phyloP scores from a whole-genome alignment of 75 land plant genomes.

The Larix kaempferi region DNA sequence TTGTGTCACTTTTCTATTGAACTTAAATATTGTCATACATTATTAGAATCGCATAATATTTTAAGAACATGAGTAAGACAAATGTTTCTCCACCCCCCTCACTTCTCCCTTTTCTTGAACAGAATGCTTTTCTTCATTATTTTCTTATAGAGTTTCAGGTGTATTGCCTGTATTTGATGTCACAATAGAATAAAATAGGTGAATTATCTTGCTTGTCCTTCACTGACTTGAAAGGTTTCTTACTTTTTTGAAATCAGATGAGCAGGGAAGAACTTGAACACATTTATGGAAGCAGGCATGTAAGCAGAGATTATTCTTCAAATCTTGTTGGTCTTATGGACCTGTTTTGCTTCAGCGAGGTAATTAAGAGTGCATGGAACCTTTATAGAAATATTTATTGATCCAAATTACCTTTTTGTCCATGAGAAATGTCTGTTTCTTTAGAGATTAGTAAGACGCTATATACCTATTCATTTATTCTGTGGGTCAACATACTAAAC shows the following conservation, averaged over 20 bases:
- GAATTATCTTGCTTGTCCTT: background rate
- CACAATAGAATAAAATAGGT: background rate
- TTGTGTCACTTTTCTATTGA: too few species aligned
- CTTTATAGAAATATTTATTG: background rate
- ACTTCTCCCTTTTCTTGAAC: too few species aligned
- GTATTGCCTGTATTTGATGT: constrained; percentile 1
- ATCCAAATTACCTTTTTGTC: background rate
- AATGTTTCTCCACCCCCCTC: too few species aligned
- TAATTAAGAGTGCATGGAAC: constrained; percentile 16
- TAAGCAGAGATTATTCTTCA: constrained; percentile 74
- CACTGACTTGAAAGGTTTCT: background rate
- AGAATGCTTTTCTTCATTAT: too few species aligned
- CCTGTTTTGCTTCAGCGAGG: constrained; percentile 98
- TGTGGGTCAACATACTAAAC: background rate
- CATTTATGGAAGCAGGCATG: constrained; percentile 76
- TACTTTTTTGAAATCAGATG: constrained; percentile 34
- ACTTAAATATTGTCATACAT: too few species aligned
- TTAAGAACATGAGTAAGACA: too few species aligned
- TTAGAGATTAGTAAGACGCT: background rate
- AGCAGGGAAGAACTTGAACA: constrained; percentile 50
- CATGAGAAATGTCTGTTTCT: background rate
- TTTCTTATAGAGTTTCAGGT: background rate
- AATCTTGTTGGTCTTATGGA: constrained; percentile 91
- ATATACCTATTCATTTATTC: background rate
- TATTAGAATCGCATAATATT: too few species aligned